Percentiles rank a stretch among this genome's conserved stretches.
Conservation (phyloP, 352 stramenopile genomes). For the Phytophthora quininea region DNA sequence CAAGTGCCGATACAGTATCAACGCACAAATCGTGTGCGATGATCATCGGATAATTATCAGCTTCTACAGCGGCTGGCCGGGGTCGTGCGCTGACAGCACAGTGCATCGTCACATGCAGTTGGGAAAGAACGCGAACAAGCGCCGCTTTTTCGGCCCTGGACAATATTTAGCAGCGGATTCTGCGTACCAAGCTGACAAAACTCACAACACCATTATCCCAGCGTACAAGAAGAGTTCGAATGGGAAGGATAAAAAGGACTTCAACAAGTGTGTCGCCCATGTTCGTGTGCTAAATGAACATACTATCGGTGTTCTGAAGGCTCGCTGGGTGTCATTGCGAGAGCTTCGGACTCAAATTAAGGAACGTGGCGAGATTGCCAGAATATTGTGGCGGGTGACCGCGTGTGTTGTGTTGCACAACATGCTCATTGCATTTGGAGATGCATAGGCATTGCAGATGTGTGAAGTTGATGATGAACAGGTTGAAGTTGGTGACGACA, state of each 20-base stretch:
- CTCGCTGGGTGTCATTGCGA: slow-evolving; percentile 17
- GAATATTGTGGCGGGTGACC: slow-evolving; percentile 1
- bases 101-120: slow-evolving; percentile 21
- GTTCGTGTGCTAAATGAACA: slow-evolving; percentile 29
- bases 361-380: not conserved
- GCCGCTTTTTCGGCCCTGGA: slow-evolving; percentile 9
- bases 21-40: slow-evolving; percentile 27
- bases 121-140: slow-evolving; percentile 1
- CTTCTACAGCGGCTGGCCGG: slow-evolving; percentile 21
- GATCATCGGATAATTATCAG: slow-evolving; percentile 18
- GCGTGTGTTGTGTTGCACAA: slow-evolving; percentile 14
- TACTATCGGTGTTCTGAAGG: slow-evolving; percentile 22
- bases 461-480: slow-evolving; percentile 5
- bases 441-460: slow-evolving; percentile 3
- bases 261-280: slow-evolving; percentile 20
- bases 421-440: slow-evolving; percentile 7
- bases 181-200: slow-evolving; percentile 14
- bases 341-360: slow-evolving; percentile 21
- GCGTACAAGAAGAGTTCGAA: slow-evolving; percentile 8
- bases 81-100: slow-evolving; percentile 22
- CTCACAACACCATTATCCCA: slow-evolving; percentile 15
- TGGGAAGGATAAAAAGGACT: slow-evolving; percentile 12
- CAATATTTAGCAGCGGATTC: slow-evolving; percentile 20
- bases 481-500: slow-evolving; percentile 4
- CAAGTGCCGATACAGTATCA: slow-evolving; percentile 22